phyloP scores from a whole-genome alignment of 169 alveolate genomes.

The Theileria luwenshuni region DNA sequence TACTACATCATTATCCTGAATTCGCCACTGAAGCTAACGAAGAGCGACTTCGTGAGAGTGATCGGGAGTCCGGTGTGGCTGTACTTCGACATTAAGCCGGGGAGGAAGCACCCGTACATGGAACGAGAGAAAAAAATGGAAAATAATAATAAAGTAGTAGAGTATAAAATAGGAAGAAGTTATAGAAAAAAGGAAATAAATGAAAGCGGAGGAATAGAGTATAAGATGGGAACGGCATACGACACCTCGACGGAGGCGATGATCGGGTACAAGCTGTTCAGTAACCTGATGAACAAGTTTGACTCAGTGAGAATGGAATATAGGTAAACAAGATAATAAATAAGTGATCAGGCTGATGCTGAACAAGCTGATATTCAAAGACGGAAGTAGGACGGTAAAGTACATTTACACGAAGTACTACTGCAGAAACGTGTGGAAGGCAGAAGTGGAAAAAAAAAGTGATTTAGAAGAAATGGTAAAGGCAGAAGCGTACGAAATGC shows the following conservation, averaged over 20 bases:
- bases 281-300: background rate
- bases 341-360: conserved; percentile 9
- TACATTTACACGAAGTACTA: background rate
- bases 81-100: background rate
- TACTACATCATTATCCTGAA: too few species aligned
- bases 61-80: background rate
- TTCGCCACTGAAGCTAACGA: too few species aligned
- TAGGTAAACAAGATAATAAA: too few species aligned
- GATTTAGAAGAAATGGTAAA: background rate
- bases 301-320: conserved; percentile 2
- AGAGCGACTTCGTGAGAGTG: background rate
- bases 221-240: conserved; percentile 13
- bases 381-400: background rate
- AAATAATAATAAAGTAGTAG: background rate
- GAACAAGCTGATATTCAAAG: background rate
- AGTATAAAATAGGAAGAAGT: background rate
- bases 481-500: background rate
- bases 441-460: background rate
- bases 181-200: background rate
- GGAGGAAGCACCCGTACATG: background rate
- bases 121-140: background rate
- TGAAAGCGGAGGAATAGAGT: background rate
- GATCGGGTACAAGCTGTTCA: conserved; percentile 9
- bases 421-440: conserved; percentile 12
- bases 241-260: background rate